Conservation (phyloP, 768 basidiomycete genomes). For the Tylopilus sp. region DNA sequence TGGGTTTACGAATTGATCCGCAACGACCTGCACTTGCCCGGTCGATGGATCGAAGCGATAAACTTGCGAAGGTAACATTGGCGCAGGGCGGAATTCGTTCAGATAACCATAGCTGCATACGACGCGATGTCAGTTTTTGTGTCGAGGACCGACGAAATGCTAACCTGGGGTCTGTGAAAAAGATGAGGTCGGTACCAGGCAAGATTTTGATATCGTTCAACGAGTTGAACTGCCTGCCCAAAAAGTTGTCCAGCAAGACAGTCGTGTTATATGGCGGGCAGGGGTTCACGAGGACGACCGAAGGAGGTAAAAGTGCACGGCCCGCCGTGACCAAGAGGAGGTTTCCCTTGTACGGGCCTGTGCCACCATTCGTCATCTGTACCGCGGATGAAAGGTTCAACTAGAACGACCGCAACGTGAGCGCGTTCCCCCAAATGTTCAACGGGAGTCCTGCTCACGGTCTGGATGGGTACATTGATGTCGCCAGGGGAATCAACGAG, state of each 20-base stretch:
- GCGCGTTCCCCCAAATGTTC: background rate
- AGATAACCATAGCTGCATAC: conserved; percentile 62
- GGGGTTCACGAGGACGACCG: conserved; percentile 64
- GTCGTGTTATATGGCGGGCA: conserved; percentile 61
- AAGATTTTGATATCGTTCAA: conserved; percentile 78
- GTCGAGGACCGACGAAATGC: conserved; percentile 17
- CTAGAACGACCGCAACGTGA: conserved; percentile 37
- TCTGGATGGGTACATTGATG: conserved; percentile 51
- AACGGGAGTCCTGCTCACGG: conserved; percentile 24
- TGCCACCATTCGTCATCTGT: too few species aligned
- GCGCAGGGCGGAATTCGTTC: conserved; percentile 61
- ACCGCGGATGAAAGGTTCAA: conserved; percentile 54
- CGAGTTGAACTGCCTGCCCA: conserved; percentile 80
- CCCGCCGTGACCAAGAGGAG: conserved; percentile 65
- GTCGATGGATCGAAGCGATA: conserved; percentile 66
- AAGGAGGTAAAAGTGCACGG: conserved; percentile 59
- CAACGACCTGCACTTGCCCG: conserved; percentile 64
- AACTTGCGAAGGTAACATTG: conserved; percentile 60
- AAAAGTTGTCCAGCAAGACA: conserved; percentile 76
- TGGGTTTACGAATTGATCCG: conserved; percentile 68
- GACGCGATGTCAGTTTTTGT: too few species aligned
- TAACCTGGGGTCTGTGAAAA: conserved; percentile 74
- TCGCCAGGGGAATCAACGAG: conserved; percentile 33
- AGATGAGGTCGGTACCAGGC: conserved; percentile 59
- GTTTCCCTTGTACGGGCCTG: conserved; percentile 54